A percentile compares a stretch with the other conserved stretches of the same genome.
These are phyloP conservation scores for Sindora glabra DNA, from an alignment of 306 rosid species.

Conservation along the genomic window DNA sequence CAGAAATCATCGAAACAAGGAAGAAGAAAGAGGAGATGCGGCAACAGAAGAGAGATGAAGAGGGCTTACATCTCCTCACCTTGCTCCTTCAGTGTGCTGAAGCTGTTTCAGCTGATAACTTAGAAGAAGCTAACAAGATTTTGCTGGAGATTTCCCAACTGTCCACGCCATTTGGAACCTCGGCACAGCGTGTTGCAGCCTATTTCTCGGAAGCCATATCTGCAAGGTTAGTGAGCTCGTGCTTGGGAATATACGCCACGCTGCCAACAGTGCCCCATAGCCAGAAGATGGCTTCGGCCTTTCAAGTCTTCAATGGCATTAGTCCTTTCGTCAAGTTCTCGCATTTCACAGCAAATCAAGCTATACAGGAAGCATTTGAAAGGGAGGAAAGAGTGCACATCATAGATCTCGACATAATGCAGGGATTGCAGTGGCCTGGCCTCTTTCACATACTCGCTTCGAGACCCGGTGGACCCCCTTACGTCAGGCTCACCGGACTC, in stretches of 20 bases:
- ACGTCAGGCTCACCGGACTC: conserved; percentile 79
- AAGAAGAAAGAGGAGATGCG: conserved; percentile 66
- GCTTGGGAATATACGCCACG: conserved; percentile 75
- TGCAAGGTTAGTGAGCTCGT: conserved; percentile 83
- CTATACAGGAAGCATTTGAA: conserved; percentile 93
- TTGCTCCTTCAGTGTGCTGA: conserved; percentile 92
- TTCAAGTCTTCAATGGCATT: conserved; percentile 93
- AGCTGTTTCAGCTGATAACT: conserved; percentile 79
- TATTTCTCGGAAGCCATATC: conserved; percentile 97
- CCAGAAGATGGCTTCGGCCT: conserved; percentile 91
- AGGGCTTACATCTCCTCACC: conserved; percentile 80
- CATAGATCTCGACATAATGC: conserved; percentile 94
- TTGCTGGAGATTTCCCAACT: conserved; percentile 78
- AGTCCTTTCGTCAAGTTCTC: conserved; percentile 95
- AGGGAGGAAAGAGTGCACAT: conserved; percentile 87
- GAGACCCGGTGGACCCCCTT: conserved; percentile 88
- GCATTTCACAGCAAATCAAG: conserved; percentile 95
- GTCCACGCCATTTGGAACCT: conserved; percentile 82
- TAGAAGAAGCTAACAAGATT: conserved; percentile 78
- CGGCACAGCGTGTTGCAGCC: conserved; percentile 95
- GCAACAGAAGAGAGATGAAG: conserved; percentile 79
- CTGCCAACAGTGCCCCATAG: conserved; percentile 52
- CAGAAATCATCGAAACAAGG: conserved; percentile 21
- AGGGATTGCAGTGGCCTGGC: conserved; percentile 97
- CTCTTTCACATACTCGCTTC: conserved; percentile 87